A percentile compares a stretch with the other conserved stretches of the same genome.
Conservation (phyloP, 805 yeast species). For the Lipomyces japonicus region DNA sequence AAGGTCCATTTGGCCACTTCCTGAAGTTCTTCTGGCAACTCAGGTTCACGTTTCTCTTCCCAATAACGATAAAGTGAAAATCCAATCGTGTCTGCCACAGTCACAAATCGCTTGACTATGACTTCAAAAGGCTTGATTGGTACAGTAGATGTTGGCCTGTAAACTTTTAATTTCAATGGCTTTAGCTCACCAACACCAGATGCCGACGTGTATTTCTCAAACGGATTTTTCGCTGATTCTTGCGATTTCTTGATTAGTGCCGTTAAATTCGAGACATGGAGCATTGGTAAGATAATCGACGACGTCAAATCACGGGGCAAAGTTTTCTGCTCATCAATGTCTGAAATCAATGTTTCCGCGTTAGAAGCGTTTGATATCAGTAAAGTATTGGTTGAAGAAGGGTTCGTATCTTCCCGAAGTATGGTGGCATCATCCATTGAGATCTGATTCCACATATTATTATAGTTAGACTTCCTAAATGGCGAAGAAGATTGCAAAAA, state of each 20-base stretch:
- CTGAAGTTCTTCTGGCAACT: slow-evolving; percentile 31
- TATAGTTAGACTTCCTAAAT: slow-evolving; percentile 15
- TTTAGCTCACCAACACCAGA: slow-evolving; percentile 38
- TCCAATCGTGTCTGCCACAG: slow-evolving; percentile 56
- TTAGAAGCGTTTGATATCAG: not conserved
- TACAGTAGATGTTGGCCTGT: slow-evolving; percentile 35
- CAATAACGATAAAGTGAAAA: slow-evolving; percentile 43
- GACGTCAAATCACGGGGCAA: not conserved
- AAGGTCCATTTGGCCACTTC: slow-evolving; percentile 73
- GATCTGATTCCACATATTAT: slow-evolving; percentile 16
- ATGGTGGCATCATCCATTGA: slow-evolving; percentile 20
- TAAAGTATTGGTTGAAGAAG: not conserved
- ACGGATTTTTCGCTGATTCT: slow-evolving; percentile 35
- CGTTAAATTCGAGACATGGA: slow-evolving; percentile 27
- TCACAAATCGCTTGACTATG: slow-evolving; percentile 39
- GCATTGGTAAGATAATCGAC: not conserved
- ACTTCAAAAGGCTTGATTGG: slow-evolving; percentile 38
- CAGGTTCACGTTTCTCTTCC: slow-evolving; percentile 33
- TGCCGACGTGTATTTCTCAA: slow-evolving; percentile 38
- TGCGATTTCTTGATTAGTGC: slow-evolving; percentile 34
- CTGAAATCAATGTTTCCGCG: not conserved
- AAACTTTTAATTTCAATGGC: slow-evolving; percentile 36
- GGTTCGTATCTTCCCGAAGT: not conserved
- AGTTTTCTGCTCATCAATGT: not conserved
- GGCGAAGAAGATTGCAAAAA: slow-evolving; percentile 21